phyloP scores from a whole-genome alignment of 805 yeast species.

The Cyberlindnera petersonii region DNA sequence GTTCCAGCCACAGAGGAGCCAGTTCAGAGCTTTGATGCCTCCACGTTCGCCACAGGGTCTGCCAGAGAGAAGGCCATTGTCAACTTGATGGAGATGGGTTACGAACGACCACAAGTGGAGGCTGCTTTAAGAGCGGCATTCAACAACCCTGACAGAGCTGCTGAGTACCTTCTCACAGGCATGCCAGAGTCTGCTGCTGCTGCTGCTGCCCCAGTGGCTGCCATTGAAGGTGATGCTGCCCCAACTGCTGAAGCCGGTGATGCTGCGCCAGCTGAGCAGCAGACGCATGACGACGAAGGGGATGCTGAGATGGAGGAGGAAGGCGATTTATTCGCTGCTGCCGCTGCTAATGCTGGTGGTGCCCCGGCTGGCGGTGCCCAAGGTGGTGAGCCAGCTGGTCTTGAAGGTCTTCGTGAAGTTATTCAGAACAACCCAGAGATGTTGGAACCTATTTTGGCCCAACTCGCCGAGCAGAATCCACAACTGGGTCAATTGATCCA shows the following conservation, averaged over 20 bases:
- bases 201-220: constrained; percentile 19
- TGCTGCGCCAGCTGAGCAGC: constrained; percentile 10
- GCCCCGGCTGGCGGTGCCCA: constrained; percentile 16
- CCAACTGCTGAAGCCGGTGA: neutral
- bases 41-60: constrained; percentile 72
- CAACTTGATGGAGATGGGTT: constrained; percentile 95
- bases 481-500: constrained; percentile 77
- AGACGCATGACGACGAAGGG: constrained; percentile 24
- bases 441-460: constrained; percentile 78
- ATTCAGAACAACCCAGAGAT: constrained; percentile 85
- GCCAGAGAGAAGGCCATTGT: constrained; percentile 74
- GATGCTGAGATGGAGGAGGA: constrained; percentile 33
- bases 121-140: constrained; percentile 91
- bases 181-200: constrained; percentile 59
- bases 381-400: constrained; percentile 40
- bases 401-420: constrained; percentile 64
- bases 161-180: constrained; percentile 88
- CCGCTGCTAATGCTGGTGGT: constrained; percentile 26
- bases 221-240: constrained; percentile 24
- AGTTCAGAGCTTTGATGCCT: constrained; percentile 28
- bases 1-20: constrained; percentile 24
- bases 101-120: constrained; percentile 81
- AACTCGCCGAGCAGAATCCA: constrained; percentile 77
- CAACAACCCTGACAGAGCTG: constrained; percentile 97
- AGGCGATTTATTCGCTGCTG: constrained; percentile 30